These are phyloP conservation scores for Hypoxylon cercidicola DNA, from an alignment of 495 filamentous ascomycete species.

Conservation along the genomic window DNA sequence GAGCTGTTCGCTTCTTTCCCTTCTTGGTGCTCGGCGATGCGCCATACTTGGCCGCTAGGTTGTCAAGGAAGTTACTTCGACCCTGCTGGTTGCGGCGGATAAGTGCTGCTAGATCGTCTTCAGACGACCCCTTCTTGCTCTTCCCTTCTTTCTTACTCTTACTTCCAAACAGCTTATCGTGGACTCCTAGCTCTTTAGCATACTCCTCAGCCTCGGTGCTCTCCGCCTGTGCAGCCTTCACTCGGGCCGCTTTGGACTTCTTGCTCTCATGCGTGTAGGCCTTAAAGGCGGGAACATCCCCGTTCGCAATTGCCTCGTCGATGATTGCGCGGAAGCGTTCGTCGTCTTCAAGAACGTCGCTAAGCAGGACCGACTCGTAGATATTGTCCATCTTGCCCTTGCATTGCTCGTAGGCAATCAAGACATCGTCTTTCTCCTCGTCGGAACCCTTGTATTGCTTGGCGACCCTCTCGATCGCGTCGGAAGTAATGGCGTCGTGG, in stretches of 20 bases:
- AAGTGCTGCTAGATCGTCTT: constrained; percentile 54
- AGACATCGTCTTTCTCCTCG: constrained; percentile 79
- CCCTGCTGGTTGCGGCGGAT: constrained; percentile 54
- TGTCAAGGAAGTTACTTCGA: constrained; percentile 67
- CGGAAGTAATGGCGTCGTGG: constrained; percentile 72
- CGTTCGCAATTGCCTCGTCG: constrained; percentile 77
- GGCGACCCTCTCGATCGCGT: constrained; percentile 77
- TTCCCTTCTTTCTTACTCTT: constrained; percentile 50
- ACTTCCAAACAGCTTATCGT: constrained; percentile 64
- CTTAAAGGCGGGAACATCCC: constrained; percentile 70
- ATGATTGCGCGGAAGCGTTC: constrained; percentile 83
- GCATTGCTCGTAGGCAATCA: constrained; percentile 74
- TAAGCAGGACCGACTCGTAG: constrained; percentile 86
- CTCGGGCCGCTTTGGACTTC: constrained; percentile 68
- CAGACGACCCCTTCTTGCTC: constrained; percentile 53
- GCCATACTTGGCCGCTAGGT: constrained; percentile 79
- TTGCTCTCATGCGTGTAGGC: constrained; percentile 77
- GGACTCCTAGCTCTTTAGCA: constrained; percentile 74
- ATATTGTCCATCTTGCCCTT: constrained; percentile 79
- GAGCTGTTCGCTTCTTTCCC: constrained; percentile 59
- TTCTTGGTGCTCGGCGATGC: constrained; percentile 53
- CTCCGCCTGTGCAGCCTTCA: constrained; percentile 72
- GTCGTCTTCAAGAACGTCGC: constrained; percentile 85
- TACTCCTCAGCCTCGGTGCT: constrained; percentile 76
- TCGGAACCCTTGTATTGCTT: constrained; percentile 84